Evolutionary conservation across 805 yeast species (phyloP).

Genomic region (Geotrichum ghanense): DNA sequence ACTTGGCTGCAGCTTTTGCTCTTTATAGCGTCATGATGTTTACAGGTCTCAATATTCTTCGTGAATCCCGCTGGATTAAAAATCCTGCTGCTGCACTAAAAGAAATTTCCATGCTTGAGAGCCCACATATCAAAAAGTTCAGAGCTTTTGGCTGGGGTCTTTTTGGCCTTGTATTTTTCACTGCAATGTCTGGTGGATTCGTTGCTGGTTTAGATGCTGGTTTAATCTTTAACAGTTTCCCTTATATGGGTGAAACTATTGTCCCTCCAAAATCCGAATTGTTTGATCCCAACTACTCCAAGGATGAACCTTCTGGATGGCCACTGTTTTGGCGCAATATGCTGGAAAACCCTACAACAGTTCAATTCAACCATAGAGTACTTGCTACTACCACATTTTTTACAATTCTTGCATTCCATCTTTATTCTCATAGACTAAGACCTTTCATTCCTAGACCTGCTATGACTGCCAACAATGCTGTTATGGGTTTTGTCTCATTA

Average conservation of each 20-base stretch:
- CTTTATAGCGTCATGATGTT: constrained; percentile 82
- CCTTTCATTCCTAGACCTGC: constrained; percentile 45
- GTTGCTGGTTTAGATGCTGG: constrained; percentile 99
- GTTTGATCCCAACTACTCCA: constrained; percentile 60
- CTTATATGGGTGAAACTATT: constrained; percentile 77
- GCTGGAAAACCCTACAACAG: constrained; percentile 92
- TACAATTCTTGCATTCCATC: constrained; percentile 56
- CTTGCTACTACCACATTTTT: constrained; percentile 74
- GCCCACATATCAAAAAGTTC: constrained; percentile 46
- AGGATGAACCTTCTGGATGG: constrained; percentile 30
- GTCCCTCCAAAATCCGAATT: constrained; percentile 70
- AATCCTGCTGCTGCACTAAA: constrained; percentile 48
- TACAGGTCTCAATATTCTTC: constrained; percentile 76
- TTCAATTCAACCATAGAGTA: constrained; percentile 81
- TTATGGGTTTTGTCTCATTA: constrained; percentile 72
- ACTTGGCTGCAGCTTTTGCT: constrained; percentile 83
- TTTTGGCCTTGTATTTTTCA: constrained; percentile 60
- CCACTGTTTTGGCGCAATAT: constrained; percentile 76
- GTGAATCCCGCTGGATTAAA: constrained; percentile 58
- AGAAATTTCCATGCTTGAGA: constrained; percentile 46
- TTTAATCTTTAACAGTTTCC: constrained; percentile 88
- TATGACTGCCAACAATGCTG: constrained; percentile 43
- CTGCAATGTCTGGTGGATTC: constrained; percentile 96
- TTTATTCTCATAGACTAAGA: constrained; percentile 51
- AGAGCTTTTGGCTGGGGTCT: constrained; percentile 46